Evolutionary conservation across 202 grass and related monocot species (phyloP), one percentile per base, ranked within the genome.

Genomic region (Zizania palustris): DNA sequence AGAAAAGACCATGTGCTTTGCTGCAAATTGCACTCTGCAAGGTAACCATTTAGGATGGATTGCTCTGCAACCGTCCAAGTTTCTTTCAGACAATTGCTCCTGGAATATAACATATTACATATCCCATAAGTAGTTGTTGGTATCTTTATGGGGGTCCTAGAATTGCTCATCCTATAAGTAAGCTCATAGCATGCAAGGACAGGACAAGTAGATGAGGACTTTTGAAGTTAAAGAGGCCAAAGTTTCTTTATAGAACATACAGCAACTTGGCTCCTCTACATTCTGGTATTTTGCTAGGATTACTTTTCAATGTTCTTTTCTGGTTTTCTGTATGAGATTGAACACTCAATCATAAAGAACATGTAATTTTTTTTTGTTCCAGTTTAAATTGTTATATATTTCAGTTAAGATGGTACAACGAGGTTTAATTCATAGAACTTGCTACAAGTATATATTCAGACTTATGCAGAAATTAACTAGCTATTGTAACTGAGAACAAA

Each of bases 91-190:
- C 82, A 77, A 63, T 78, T 77, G 63, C 67, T 85, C 86, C 60
- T 77, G 59, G 60, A 81, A 88, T 56, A 73, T 72, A 81, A 72
- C 39, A 81, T 67, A 57, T 46, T 56, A 57, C 37, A 75, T 74
- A 63, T 85, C 45, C 54, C 77, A 37, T 77, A 73, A 82, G 59
- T 77, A 82, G 67, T 85, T 72, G 67, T 85, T 72, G 53, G 82
- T 68, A 63, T 80, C 75, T 77, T 88, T 72, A 72, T 80, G 77
- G 82, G 82, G 81, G 22, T 34, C 82, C 77, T 81, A 62, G 44
- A 81, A 74, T 77, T 81, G 67, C 72, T 85, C 86, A 77, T 88
- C 82, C 77, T 81, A 76, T 73, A 89, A 85, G 77, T 60, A 82
- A 73, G 60, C 67, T 80, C 61, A 72, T 67, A 77, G 64, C 41